A percentile compares a stretch with the other conserved stretches of the same genome.
Conservation (phyloP, 768 basidiomycete species). For the Leucosporidium yakuticum region DNA sequence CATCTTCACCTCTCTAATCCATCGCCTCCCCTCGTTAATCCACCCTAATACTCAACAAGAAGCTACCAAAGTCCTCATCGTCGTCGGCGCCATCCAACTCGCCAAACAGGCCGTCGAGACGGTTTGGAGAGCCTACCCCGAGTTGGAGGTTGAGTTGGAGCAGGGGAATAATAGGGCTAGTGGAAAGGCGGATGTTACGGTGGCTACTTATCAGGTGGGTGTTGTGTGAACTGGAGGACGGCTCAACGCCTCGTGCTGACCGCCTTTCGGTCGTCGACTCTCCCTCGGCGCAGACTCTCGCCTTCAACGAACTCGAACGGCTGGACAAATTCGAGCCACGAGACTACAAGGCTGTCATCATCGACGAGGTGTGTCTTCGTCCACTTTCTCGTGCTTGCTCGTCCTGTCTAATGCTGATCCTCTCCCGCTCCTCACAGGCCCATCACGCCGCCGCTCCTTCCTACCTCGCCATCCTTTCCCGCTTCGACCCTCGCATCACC, state of each 20-base stretch:
- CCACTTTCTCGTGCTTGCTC: slow-evolving; percentile 54
- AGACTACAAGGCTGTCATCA: slow-evolving; percentile 28
- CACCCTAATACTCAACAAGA: background rate
- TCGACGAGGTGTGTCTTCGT: slow-evolving; percentile 41
- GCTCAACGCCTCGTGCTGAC: background rate
- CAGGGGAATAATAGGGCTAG: slow-evolving; percentile 76
- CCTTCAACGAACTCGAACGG: background rate
- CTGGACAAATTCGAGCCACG: slow-evolving; percentile 32
- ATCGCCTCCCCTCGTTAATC: background rate
- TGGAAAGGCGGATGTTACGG: slow-evolving; percentile 81
- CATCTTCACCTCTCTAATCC: slow-evolving; percentile 4
- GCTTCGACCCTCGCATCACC: slow-evolving; percentile 56
- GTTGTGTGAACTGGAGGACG: background rate
- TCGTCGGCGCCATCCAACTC: slow-evolving; percentile 85
- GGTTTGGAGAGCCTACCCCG: slow-evolving; percentile 59
- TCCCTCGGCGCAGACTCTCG: slow-evolving; percentile 11
- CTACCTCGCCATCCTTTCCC: slow-evolving; percentile 67
- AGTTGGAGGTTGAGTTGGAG: slow-evolving; percentile 82
- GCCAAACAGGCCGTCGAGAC: slow-evolving; percentile 78
- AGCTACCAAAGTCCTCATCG: slow-evolving; percentile 54
- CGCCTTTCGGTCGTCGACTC: background rate
- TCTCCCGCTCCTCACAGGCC: slow-evolving; percentile 62
- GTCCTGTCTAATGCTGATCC: slow-evolving; percentile 52
- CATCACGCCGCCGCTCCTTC: slow-evolving; percentile 92
- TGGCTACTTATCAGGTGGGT: slow-evolving; percentile 68